These are phyloP conservation scores for Tricholoma furcatifolium DNA, from an alignment of 768 basidiomycete species.

Conservation along the genomic window DNA sequence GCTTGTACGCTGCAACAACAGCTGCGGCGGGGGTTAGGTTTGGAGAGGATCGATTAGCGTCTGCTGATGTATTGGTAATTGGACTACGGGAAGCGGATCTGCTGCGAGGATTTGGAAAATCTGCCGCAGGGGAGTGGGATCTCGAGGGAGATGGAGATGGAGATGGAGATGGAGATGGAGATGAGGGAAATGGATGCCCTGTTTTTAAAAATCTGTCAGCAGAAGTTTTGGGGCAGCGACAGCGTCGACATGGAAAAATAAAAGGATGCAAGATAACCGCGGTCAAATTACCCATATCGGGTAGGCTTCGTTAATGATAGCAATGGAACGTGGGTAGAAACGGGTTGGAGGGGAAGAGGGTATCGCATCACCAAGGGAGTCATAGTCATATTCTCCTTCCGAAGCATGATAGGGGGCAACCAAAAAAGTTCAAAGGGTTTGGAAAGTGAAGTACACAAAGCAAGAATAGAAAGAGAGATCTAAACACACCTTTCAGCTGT, in stretches of 20 bases:
- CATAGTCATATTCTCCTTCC: too few relatives aligned
- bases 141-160: slow-evolving; percentile 1
- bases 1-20: slow-evolving; percentile 48
- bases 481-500: slow-evolving; percentile 2
- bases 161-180: not conserved
- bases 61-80: not conserved
- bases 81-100: not conserved
- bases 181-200: slow-evolving; percentile 1
- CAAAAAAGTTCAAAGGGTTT: not conserved
- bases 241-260: not conserved
- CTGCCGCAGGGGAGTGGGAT: not conserved
- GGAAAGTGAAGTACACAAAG: not conserved
- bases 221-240: not conserved
- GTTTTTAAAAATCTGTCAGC: not conserved
- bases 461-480: not conserved
- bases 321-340: too few relatives aligned
- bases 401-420: not conserved
- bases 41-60: not conserved
- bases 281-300: too few relatives aligned
- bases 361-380: too few relatives aligned
- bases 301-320: too few relatives aligned
- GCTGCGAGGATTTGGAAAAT: not conserved
- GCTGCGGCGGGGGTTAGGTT: slow-evolving; percentile 45
- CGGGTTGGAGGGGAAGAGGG: too few relatives aligned
- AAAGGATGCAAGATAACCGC: not conserved